phyloP scores from a whole-genome alignment of 1,139 yeast species.

The Pichia inconspicua region DNA sequence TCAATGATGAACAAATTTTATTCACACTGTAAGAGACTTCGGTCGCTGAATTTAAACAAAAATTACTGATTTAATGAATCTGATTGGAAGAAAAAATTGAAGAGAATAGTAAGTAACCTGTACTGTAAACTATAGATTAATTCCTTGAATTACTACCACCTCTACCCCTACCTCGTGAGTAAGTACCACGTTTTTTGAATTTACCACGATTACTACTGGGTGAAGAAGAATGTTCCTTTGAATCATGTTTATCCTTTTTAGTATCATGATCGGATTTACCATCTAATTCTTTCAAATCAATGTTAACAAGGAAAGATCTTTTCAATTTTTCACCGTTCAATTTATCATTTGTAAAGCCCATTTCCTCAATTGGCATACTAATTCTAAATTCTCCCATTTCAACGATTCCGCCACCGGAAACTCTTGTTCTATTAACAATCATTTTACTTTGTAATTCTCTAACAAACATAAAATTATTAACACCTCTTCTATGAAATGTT shows the following conservation, averaged over 20 bases:
- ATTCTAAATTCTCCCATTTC: constrained; percentile 31
- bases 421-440: constrained; percentile 29
- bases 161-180: constrained; percentile 2
- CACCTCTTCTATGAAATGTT: constrained; percentile 36
- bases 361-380: constrained; percentile 30
- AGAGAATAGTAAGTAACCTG: not conserved
- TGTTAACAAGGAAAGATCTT: constrained; percentile 31
- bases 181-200: constrained; percentile 3
- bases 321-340: constrained; percentile 19
- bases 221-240: not conserved
- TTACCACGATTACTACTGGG: not conserved
- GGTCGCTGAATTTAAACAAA: constrained; percentile 24
- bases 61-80: constrained; percentile 77
- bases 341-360: constrained; percentile 11
- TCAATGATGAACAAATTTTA: constrained; percentile 28
- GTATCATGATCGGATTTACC: constrained; percentile 7
- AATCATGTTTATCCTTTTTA: not conserved
- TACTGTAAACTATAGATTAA: not conserved
- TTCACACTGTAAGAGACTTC: constrained; percentile 33
- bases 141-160: not conserved
- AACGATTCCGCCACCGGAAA: constrained; percentile 14
- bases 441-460: constrained; percentile 37
- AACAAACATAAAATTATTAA: constrained; percentile 38
- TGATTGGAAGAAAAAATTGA: constrained; percentile 30
- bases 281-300: constrained; percentile 32